Conservation (phyloP, 192 early-diverging fungal species). For the Coemansia biformis region DNA sequence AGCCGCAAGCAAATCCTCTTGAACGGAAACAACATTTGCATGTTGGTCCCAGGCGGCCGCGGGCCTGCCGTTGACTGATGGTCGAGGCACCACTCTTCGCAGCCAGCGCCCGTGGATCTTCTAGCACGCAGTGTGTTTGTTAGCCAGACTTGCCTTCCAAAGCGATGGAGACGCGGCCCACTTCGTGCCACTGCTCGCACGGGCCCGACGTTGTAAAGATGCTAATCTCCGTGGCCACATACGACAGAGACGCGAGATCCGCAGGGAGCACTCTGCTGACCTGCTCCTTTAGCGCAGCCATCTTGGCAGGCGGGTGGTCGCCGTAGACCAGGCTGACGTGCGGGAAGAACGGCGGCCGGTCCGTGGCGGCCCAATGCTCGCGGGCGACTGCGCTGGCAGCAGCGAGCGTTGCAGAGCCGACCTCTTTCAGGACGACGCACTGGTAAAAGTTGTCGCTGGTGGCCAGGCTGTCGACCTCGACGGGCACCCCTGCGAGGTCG, state of each 20-base stretch:
- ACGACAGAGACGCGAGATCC: slow-evolving; percentile 16
- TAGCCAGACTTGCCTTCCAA: not conserved
- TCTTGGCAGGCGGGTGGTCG: slow-evolving; percentile 3
- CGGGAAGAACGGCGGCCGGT: slow-evolving; percentile 14
- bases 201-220: slow-evolving; percentile 24
- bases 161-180: slow-evolving; percentile 16
- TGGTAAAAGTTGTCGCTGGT: slow-evolving; percentile 27
- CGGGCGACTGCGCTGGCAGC: slow-evolving; percentile 22
- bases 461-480: slow-evolving; percentile 4
- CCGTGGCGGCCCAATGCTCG: slow-evolving; percentile 17
- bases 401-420: not conserved
- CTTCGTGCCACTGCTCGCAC: slow-evolving; percentile 25
- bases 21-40: slow-evolving; percentile 97
- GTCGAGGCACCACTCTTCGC: too few relatives aligned
- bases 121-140: not conserved
- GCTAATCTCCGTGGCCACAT: slow-evolving; percentile 14
- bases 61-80: not conserved
- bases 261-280: slow-evolving; percentile 11
- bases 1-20: slow-evolving; percentile 86
- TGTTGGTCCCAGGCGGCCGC: slow-evolving; percentile 61
- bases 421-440: slow-evolving; percentile 23
- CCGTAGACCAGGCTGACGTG: slow-evolving; percentile 41
- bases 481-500: slow-evolving; percentile 11
- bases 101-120: too few relatives aligned
- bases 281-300: slow-evolving; percentile 1